These are phyloP conservation scores for Talaromyces nanjingensis DNA, from an alignment of 495 filamentous ascomycete genomes.

Conservation along the genomic window DNA sequence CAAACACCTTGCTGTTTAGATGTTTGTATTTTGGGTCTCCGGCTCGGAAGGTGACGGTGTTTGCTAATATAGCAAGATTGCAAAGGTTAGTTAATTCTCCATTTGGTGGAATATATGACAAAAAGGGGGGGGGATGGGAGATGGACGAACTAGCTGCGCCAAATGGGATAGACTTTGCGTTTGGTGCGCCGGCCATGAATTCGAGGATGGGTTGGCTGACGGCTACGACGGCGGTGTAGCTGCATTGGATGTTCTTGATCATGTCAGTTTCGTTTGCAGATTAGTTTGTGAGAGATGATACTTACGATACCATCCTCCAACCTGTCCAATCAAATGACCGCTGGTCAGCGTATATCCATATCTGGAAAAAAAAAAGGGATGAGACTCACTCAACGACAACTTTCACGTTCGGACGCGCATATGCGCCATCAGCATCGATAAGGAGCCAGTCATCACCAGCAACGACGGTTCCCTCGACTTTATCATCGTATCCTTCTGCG, in stretches of 20 bases:
- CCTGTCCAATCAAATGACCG: neutral
- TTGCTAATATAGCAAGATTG: neutral
- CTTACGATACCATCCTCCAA: neutral
- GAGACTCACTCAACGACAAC: neutral
- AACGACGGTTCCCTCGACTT: neutral
- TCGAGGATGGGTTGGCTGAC: neutral
- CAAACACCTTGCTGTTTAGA: neutral
- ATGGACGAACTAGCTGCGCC: neutral
- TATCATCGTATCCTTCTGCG: neutral
- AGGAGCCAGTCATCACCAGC: neutral
- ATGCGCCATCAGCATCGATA: neutral
- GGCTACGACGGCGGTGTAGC: neutral
- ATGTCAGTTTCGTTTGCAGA: neutral
- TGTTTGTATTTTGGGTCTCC: neutral
- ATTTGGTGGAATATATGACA: neutral
- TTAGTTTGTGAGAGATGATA: neutral
- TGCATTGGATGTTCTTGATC: neutral
- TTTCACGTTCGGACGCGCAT: neutral
- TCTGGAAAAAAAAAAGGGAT: neutral
- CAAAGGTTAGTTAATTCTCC: no score
- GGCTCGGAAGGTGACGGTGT: neutral
- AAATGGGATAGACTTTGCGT: neutral
- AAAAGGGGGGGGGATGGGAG: neutral
- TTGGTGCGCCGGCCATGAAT: neutral
- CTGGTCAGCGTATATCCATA: neutral